Evolutionary conservation across 1,284 basidiomycete species (phyloP), one percentile per base, ranked within the genome.

Genomic region (Moesziomyces sp.): DNA sequence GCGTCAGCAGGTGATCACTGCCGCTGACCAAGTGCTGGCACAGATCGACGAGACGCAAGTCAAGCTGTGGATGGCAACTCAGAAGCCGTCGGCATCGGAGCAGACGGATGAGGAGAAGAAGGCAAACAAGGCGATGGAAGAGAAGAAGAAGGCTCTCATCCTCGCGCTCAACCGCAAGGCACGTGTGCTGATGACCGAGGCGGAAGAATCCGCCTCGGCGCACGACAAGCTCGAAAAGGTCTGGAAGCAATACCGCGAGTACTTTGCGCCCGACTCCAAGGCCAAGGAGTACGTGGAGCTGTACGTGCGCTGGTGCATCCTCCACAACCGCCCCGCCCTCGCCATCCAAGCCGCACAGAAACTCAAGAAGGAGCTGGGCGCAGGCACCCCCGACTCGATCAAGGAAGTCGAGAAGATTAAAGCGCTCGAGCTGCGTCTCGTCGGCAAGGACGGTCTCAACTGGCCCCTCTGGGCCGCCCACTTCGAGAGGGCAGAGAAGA

Each of bases 101-200:
- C 79, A 77, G 62, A 80, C 62, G n/a, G 68, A 65, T 6, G 80
- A 80, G 33, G 73, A 80, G 21, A 83, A 81, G 69, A 68, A 75
- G 52, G 38, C 42, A 16, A 74, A 76, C 64, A 76, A 83, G 55
- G 48, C 65, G 50, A 79, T 80, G 76, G 71, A 82, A 13, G 74
- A 77, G 23, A 66, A 77, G 58, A 80, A 80, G 53, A 69, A 74
- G 28, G 84, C 84, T 2, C 59, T 82, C 23, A 46, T 79, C 23
- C 58, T 77, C 9, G 83, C 84, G 16, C 77, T 82, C 44, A 76
- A 81, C 49, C 72, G 80, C 19, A 74, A 79, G 45, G 58, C 79
- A 3, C 50, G 76, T 10, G 82, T 78, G 28, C 59, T 73, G 33
- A 65, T 75, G 47, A 54, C 60, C 26, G 48, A 64, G 6, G 70